phyloP scores from a whole-genome alignment of 2,329 filamentous ascomycete genomes.

The Neurospora sp. region DNA sequence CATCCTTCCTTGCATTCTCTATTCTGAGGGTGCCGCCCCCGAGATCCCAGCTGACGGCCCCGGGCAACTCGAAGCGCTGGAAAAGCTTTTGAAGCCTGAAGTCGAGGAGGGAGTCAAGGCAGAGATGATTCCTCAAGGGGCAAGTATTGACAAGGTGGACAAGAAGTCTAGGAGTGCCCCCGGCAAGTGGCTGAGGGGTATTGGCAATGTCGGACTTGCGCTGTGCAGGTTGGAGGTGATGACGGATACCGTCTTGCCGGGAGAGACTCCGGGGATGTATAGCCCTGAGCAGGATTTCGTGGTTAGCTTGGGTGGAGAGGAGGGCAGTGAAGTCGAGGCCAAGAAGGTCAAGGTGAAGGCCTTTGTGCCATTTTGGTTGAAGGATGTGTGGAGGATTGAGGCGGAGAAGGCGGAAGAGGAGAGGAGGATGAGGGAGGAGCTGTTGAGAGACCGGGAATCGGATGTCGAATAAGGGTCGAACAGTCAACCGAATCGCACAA shows the following conservation, averaged over 20 bases:
- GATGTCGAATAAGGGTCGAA: neutral
- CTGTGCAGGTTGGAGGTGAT: constrained; percentile 84
- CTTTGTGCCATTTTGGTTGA: constrained; percentile 72
- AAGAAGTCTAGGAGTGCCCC: constrained; percentile 54
- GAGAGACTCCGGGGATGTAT: constrained; percentile 52
- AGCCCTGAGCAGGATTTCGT: constrained; percentile 50
- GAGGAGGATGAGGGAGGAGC: neutral
- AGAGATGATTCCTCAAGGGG: neutral
- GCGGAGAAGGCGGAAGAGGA: neutral
- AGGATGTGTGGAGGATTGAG: constrained; percentile 26
- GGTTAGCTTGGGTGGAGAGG: constrained; percentile 22
- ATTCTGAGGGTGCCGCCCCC: constrained; percentile 28
- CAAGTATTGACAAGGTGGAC: constrained; percentile 35
- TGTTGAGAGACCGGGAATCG: neutral
- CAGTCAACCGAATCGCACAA: neutral
- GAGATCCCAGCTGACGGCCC: constrained; percentile 16
- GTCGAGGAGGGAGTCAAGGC: constrained; percentile 23
- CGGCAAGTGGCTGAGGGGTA: constrained; percentile 68
- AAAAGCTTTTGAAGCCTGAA: neutral
- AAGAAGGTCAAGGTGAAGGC: constrained; percentile 57
- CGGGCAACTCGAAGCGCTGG: neutral
- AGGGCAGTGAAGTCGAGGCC: neutral
- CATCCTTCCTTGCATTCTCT: constrained; percentile 70
- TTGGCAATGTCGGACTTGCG: constrained; percentile 80
- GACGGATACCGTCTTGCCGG: constrained; percentile 68